Conservation (phyloP, 1,139 yeast genomes). For the Suhomyces wounanorum region DNA sequence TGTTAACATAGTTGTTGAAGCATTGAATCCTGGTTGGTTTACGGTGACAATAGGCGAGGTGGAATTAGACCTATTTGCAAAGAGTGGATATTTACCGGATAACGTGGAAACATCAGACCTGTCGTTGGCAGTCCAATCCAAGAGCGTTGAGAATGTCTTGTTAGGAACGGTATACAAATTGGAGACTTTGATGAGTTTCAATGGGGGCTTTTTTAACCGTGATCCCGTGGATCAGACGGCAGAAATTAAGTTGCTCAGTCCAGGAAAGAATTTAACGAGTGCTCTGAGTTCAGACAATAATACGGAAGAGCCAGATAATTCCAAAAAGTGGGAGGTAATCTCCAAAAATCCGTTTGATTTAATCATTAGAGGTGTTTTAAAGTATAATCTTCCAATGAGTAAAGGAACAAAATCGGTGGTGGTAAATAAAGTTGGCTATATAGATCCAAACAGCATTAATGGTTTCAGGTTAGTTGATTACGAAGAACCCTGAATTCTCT, state of each 20-base stretch:
- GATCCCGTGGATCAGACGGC: slow-evolving; percentile 60
- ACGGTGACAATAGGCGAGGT: slow-evolving; percentile 65
- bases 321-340: slow-evolving; percentile 72
- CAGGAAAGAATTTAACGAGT: slow-evolving; percentile 65
- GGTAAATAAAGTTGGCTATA: slow-evolving; percentile 58
- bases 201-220: slow-evolving; percentile 75
- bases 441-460: slow-evolving; percentile 49
- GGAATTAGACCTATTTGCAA: slow-evolving; percentile 86
- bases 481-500: background rate
- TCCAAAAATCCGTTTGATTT: slow-evolving; percentile 84
- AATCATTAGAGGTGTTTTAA: slow-evolving; percentile 78
- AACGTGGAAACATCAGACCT: slow-evolving; percentile 5
- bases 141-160: slow-evolving; percentile 63
- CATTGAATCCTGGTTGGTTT: slow-evolving; percentile 85
- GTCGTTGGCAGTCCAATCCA: slow-evolving; percentile 1
- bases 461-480: slow-evolving; percentile 3
- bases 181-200: slow-evolving; percentile 74
- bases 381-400: slow-evolving; percentile 72
- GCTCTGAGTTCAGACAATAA: slow-evolving; percentile 16
- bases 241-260: slow-evolving; percentile 70
- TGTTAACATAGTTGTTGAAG: slow-evolving; percentile 75
- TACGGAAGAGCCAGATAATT: slow-evolving; percentile 34
- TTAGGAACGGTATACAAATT: slow-evolving; percentile 68
- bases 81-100: slow-evolving; percentile 55
- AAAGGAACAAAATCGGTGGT: slow-evolving; percentile 57